Base-by-base conservation (phyloP, 192 early-diverging fungal species). In the Linnemannia zychae region DNA sequence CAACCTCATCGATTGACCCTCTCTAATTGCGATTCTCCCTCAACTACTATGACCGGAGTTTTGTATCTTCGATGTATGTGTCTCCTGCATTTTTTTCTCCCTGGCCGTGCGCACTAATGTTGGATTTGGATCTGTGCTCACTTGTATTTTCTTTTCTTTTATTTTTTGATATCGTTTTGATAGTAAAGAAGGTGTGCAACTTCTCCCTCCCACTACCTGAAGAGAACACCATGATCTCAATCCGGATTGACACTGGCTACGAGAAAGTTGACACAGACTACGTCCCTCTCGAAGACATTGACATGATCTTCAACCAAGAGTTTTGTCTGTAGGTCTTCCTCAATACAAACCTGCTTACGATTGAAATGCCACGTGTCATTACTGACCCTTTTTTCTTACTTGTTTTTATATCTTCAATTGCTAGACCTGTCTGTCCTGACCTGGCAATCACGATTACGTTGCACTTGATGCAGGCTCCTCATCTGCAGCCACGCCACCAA, bases 231-330 rank as follows among this genome's bases (percentile, higher is more conserved):
- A 77, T 74, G 75, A 28, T 72, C 1, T 83, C 81, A 1, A 74
- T 83, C 48, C 52, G 81, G 6, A 77, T 83, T 40, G 75, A 83
- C 34, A 83, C 81, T 28, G 81, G 81, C 3, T 48, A 63, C 31
- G 81, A 83, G 40, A 83, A 77, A n/a, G 69, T 77, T 47, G 81
- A 83, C 18, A 83, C 81, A 17, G 81, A 83, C n/a, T 83, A 83
- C 44, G 60, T 77, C 69, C 76, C 69, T 3, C 63, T 76, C 4
- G 37, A 83, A 0, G 71, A 67, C 28, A 67, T 74, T 5, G 44
- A 74, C 11, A 67, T 77, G 37, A 48, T 74, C 20, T 77, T 83
- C 28, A 77, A 83, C 50, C 81, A 83, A 74, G 81, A 83, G 71
- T 83, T 83, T 60, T 77, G 81, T 37, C 31, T 83, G 81, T 77